Percentiles rank a stretch among this genome's conserved stretches.
Conservation (phyloP, 305 asterid genomes). For the Coffea humblotiana region DNA sequence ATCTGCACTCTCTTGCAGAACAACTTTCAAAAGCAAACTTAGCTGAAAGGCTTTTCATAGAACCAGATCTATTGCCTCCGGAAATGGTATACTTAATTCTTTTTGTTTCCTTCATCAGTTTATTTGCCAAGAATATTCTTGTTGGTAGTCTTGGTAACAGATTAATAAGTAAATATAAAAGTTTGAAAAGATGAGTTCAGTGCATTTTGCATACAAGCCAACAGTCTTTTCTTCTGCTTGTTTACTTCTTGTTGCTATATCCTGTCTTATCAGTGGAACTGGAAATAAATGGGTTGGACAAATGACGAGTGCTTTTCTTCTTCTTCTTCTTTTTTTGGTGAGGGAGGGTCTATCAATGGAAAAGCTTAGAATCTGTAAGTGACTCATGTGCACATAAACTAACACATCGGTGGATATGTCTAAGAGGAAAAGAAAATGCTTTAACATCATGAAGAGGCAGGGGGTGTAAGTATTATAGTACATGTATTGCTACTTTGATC, state of each 20-base stretch:
- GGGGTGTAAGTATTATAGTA: neutral
- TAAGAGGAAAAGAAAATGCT: neutral
- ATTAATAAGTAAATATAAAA: neutral
- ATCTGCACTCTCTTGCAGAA: conserved; percentile 65
- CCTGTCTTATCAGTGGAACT: neutral
- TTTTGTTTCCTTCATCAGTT: conserved; percentile 6
- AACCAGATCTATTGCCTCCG: conserved; percentile 55
- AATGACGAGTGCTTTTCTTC: neutral
- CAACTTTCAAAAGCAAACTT: conserved; percentile 72
- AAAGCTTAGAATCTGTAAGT: no score
- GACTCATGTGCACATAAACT: neutral
- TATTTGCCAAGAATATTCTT: conserved; percentile 6
- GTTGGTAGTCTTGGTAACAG: neutral
- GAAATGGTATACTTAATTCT: conserved; percentile 52
- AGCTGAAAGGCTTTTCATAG: conserved; percentile 71
- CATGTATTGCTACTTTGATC: neutral
- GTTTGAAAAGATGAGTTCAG: neutral
- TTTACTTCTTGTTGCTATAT: neutral
- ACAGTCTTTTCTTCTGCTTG: neutral
- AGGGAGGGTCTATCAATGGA: neutral
- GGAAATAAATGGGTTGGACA: neutral
- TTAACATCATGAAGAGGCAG: neutral
- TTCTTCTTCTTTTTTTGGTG: neutral
- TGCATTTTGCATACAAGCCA: neutral
- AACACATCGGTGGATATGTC: neutral